Evolutionary conservation across 2,329 filamentous ascomycete genomes (phyloP).

Genomic region (Talaromyces sp.): DNA sequence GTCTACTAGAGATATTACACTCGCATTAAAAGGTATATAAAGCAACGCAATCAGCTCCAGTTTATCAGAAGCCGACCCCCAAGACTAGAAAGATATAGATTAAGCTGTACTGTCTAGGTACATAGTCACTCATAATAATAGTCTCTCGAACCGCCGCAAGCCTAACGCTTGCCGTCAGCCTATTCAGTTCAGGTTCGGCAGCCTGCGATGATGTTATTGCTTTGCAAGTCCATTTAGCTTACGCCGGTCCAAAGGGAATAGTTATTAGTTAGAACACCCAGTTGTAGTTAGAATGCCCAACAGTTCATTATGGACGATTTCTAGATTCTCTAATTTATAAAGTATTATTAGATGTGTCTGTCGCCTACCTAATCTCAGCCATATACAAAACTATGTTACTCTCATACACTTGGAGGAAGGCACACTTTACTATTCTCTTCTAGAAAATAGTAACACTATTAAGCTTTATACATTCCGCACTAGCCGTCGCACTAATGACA

Average conservation of each 20-base stretch:
- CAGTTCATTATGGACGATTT: conserved; percentile 32
- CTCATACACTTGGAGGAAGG: conserved; percentile 24
- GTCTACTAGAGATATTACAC: too few species aligned
- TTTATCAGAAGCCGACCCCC: too few species aligned
- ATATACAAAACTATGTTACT: conserved; percentile 34
- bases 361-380: conserved; percentile 34
- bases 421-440: conserved; percentile 29
- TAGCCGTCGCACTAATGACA: conserved; percentile 23
- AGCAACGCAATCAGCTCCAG: too few species aligned
- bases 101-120: neutral
- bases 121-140: too few species aligned
- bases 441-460: conserved; percentile 20
- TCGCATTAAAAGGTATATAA: too few species aligned
- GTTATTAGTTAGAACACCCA: conserved; percentile 37
- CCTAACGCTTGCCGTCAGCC: neutral
- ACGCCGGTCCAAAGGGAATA: conserved; percentile 23
- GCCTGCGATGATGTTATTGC: conserved; percentile 1
- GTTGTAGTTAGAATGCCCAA: conserved; percentile 27
- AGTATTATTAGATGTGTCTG: conserved; percentile 29
- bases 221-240: conserved; percentile 23
- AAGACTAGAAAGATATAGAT: too few species aligned
- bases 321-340: conserved; percentile 24
- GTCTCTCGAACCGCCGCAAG: neutral
- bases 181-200: neutral
- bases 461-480: conserved; percentile 26